Conservation (phyloP, 352 stramenopile genomes). For the Phytophthora podocarpi region DNA sequence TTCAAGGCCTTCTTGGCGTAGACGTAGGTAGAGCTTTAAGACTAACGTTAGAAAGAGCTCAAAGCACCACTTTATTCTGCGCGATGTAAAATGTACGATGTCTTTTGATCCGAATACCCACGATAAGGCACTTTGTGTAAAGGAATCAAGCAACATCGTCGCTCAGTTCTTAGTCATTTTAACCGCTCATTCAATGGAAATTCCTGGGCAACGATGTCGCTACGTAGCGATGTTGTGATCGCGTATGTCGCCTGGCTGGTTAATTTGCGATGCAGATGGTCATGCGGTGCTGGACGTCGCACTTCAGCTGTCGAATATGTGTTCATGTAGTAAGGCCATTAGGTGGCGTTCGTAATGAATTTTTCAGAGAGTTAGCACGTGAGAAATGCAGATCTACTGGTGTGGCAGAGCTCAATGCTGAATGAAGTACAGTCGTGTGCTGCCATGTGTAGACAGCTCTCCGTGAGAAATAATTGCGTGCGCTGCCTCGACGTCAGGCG, state of each 20-base stretch:
- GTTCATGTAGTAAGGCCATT: background rate
- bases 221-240: slow-evolving; percentile 4
- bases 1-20: slow-evolving; percentile 61
- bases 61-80: slow-evolving; percentile 10
- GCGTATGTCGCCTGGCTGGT: background rate
- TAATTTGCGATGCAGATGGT: slow-evolving; percentile 10
- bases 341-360: slow-evolving; percentile 15
- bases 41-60: slow-evolving; percentile 2
- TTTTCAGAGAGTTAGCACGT: slow-evolving; percentile 7
- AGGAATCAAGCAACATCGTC: background rate
- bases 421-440: slow-evolving; percentile 4
- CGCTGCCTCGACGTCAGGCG: slow-evolving; percentile 8
- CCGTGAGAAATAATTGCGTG: slow-evolving; percentile 11
- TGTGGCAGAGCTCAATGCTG: background rate
- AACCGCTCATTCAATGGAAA: slow-evolving; percentile 6
- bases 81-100: slow-evolving; percentile 31
- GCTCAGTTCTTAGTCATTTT: background rate
- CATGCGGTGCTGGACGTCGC: slow-evolving; percentile 5
- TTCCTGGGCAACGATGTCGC: background rate
- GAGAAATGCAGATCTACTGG: slow-evolving; percentile 27
- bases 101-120: too few relatives aligned
- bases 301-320: too few relatives aligned
- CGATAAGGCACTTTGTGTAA: too few relatives aligned
- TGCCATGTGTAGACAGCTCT: background rate
- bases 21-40: slow-evolving; percentile 7